These are phyloP conservation scores for Citrus cavaleriei DNA, from an alignment of 345 rosid species.

Conservation along the genomic window DNA sequence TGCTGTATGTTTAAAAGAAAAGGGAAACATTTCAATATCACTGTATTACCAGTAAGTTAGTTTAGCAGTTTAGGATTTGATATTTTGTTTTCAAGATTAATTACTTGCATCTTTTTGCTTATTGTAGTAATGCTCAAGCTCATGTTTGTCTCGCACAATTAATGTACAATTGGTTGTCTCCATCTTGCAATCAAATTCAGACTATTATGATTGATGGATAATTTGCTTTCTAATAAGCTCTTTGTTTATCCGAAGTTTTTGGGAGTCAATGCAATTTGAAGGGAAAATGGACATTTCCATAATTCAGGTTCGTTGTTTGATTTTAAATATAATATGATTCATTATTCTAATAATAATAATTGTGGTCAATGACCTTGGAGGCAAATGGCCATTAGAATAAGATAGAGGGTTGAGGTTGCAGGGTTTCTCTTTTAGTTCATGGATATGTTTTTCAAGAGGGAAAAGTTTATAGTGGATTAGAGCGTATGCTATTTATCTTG, in stretches of 20 bases:
- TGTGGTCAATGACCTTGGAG: background rate
- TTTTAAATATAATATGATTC: conserved; percentile 6
- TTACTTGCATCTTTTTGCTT: background rate
- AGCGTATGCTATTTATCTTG: background rate
- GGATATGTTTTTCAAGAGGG: background rate
- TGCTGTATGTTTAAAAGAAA: too few relatives aligned
- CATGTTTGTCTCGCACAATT: background rate
- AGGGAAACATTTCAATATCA: too few relatives aligned
- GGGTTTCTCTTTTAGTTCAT: background rate
- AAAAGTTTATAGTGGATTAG: background rate
- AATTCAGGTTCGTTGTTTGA: conserved; percentile 53
- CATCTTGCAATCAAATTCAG: background rate
- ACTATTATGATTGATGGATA: background rate
- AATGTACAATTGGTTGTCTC: background rate
- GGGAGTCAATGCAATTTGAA: conserved; percentile 90
- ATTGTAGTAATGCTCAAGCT: background rate
- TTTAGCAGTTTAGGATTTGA: too few relatives aligned
- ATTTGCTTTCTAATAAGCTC: conserved; percentile 9
- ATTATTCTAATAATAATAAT: background rate
- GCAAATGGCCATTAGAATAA: background rate
- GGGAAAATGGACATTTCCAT: conserved; percentile 51
- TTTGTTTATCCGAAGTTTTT: conserved; percentile 59
- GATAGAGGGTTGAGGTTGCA: background rate
- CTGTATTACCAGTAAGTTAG: too few relatives aligned
- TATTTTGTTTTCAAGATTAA: background rate